Conservation (phyloP, 2,329 filamentous ascomycete genomes). For the Neonectria coccinea region DNA sequence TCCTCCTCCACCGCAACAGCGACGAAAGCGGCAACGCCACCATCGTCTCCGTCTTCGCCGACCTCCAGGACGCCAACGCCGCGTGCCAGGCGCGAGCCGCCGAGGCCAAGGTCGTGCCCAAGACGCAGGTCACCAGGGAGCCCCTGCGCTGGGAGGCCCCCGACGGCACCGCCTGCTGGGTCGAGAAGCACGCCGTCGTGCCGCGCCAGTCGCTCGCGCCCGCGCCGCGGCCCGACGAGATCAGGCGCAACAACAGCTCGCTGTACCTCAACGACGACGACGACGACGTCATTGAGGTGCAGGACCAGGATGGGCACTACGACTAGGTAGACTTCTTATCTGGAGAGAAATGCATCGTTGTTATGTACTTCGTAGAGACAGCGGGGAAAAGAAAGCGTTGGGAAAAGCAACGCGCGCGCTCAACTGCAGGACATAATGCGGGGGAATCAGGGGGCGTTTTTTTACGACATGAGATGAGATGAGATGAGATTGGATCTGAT, state of each 20-base stretch:
- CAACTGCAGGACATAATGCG: conserved; percentile 6
- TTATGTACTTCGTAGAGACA: background rate
- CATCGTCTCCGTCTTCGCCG: conserved; percentile 49
- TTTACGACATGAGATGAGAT: conserved; percentile 19
- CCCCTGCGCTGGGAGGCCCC: conserved; percentile 52
- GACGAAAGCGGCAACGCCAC: conserved; percentile 44
- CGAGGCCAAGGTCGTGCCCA: conserved; percentile 44
- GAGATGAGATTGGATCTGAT: conserved; percentile 21
- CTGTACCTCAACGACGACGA: conserved; percentile 46
- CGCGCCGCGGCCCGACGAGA: conserved; percentile 18
- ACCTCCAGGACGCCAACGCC: conserved; percentile 52
- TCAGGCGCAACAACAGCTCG: conserved; percentile 42
- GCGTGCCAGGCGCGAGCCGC: conserved; percentile 47
- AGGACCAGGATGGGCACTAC: conserved; percentile 42
- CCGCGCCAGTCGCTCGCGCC: conserved; percentile 31
- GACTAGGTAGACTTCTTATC: conserved; percentile 25
- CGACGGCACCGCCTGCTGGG: conserved; percentile 53
- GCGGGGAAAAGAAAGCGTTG: background rate
- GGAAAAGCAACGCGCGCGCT: background rate
- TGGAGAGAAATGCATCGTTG: background rate
- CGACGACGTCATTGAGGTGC: conserved; percentile 44
- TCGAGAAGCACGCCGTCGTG: conserved; percentile 51
- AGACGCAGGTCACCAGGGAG: conserved; percentile 36
- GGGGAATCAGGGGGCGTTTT: background rate
- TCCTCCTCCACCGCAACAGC: conserved; percentile 49